Evolutionary conservation across 805 yeast species (phyloP).

Genomic region (Ogataea trehaloabstinens): DNA sequence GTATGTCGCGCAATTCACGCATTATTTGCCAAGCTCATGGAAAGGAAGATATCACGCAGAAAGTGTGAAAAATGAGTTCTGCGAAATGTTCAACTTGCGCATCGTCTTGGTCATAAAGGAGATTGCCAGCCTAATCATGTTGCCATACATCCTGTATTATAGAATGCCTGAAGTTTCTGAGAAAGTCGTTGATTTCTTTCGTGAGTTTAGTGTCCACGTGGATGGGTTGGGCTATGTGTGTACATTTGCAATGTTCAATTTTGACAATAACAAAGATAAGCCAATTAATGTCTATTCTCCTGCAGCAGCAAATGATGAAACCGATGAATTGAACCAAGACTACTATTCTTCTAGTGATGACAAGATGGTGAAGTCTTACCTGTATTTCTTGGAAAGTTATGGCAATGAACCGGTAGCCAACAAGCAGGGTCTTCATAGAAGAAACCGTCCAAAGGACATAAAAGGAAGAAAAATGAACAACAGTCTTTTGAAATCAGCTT

Average conservation of each 20-base stretch:
- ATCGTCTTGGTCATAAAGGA: slow-evolving; percentile 72
- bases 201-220: slow-evolving; percentile 86
- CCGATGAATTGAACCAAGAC: slow-evolving; percentile 34
- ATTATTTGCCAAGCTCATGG: slow-evolving; percentile 87
- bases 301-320: slow-evolving; percentile 11
- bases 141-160: slow-evolving; percentile 90
- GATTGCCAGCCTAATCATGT: slow-evolving; percentile 72
- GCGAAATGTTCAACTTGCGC: slow-evolving; percentile 71
- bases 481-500: slow-evolving; percentile 21
- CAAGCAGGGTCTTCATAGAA: slow-evolving; percentile 1
- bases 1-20: slow-evolving; percentile 83
- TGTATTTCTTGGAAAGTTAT: slow-evolving; percentile 84
- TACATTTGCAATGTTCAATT: slow-evolving; percentile 88
- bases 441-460: slow-evolving; percentile 1
- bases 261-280: slow-evolving; percentile 52
- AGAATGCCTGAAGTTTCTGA: slow-evolving; percentile 73
- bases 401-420: slow-evolving; percentile 42
- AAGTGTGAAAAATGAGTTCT: slow-evolving; percentile 79
- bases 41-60: slow-evolving; percentile 81
- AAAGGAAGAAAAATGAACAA: slow-evolving; percentile 11
- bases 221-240: slow-evolving; percentile 96
- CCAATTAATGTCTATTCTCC: slow-evolving; percentile 12
- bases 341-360: slow-evolving; percentile 61
- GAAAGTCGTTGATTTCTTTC: slow-evolving; percentile 80
- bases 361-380: slow-evolving; percentile 88